A percentile compares a stretch with the other conserved stretches of the same genome.
Conservation (phyloP, 2,329 filamentous ascomycete genomes). For the Fusarium transvaalense region DNA sequence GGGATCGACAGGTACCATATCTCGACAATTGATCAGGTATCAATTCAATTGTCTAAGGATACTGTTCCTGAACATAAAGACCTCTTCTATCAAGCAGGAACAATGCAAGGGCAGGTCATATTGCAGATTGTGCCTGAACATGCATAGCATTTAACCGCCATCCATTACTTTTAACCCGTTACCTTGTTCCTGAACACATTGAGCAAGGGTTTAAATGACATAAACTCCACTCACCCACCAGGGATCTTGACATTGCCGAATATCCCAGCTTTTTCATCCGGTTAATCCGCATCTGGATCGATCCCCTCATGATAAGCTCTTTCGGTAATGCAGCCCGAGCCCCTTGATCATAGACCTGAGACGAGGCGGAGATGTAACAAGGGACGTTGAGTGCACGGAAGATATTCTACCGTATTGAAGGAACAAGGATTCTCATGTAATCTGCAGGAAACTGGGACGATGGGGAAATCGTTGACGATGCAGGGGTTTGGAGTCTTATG, state of each 20-base stretch:
- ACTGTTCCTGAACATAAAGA: background rate
- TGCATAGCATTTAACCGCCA: conserved; percentile 16
- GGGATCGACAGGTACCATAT: too few species aligned
- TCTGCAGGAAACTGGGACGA: conserved; percentile 16
- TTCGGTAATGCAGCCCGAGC: conserved; percentile 12
- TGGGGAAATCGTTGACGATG: conserved; percentile 9
- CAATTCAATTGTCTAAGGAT: background rate
- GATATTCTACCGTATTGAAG: conserved; percentile 38
- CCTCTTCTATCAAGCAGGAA: background rate
- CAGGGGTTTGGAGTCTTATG: background rate
- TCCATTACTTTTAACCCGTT: background rate
- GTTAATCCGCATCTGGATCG: conserved; percentile 13
- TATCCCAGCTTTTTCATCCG: conserved; percentile 12
- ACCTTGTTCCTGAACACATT: background rate
- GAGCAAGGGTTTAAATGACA: conserved; percentile 5
- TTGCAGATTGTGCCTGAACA: background rate
- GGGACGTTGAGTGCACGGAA: conserved; percentile 39
- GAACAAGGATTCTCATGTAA: conserved; percentile 5
- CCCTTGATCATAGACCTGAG: conserved; percentile 44
- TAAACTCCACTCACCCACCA: conserved; percentile 7
- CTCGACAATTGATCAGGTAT: background rate
- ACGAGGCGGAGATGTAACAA: conserved; percentile 42
- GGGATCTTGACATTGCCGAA: conserved; percentile 27
- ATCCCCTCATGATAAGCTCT: conserved; percentile 27
- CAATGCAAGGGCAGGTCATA: background rate